These are phyloP conservation scores for Termitomyces sp. DNA, from an alignment of 768 basidiomycete genomes.

Conservation along the genomic window DNA sequence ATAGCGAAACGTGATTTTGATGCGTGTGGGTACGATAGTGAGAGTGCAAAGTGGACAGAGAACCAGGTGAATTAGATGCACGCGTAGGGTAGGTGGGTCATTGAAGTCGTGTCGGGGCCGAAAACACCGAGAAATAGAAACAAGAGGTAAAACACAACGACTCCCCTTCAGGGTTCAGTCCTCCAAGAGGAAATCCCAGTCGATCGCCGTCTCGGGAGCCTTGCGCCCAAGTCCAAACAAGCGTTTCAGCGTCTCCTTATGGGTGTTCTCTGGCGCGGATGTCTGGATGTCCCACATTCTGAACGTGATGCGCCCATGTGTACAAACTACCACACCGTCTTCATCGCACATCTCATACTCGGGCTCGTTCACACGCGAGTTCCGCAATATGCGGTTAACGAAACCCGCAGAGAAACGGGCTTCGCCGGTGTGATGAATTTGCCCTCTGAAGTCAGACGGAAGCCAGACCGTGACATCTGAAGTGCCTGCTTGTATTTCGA, in stretches of 20 bases:
- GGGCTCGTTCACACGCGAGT: conserved; percentile 42
- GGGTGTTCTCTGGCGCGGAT: conserved; percentile 54
- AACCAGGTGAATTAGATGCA: neutral
- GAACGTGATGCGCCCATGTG: conserved; percentile 58
- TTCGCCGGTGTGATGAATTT: conserved; percentile 49
- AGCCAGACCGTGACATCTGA: conserved; percentile 74
- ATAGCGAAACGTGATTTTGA: neutral
- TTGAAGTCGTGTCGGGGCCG: neutral
- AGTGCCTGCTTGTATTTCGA: conserved; percentile 58
- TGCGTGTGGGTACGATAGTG: neutral
- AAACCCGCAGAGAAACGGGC: conserved; percentile 67
- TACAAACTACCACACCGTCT: conserved; percentile 60
- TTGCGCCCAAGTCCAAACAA: conserved; percentile 57
- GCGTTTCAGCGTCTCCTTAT: conserved; percentile 58
- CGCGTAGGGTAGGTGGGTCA: neutral
- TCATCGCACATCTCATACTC: conserved; percentile 29
- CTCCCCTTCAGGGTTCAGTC: conserved; percentile 34
- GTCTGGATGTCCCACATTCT: conserved; percentile 78
- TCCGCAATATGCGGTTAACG: conserved; percentile 57
- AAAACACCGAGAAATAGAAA: conserved; percentile 4
- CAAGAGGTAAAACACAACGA: neutral
- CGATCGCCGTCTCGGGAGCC: conserved; percentile 48
- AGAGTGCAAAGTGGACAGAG: neutral
- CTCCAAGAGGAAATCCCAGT: conserved; percentile 80
- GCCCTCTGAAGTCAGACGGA: conserved; percentile 74